Evolutionary conservation across 164 flowering plant species (phyloP).

Genomic region (Berberis vulgaris): DNA sequence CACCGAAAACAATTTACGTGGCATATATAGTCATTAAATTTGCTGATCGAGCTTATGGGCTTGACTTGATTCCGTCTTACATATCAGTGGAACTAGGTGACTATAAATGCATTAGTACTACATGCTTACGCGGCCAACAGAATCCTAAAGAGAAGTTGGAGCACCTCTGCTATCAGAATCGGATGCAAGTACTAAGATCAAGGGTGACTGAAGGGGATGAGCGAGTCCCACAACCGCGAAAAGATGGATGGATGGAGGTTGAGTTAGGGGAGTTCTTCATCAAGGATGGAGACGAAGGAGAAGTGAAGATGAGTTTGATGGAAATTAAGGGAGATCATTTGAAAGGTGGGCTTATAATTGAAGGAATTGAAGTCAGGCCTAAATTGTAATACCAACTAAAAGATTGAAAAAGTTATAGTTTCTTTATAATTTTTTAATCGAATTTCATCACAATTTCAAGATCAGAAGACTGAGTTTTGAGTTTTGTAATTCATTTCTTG

Average conservation of each 20-base stretch:
- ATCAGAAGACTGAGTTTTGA: too few species aligned
- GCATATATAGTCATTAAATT: conserved; percentile 41
- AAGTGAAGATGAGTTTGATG: conserved; percentile 30
- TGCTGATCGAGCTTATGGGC: conserved; percentile 33
- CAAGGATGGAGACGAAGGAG: conserved; percentile 13
- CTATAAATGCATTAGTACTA: conserved; percentile 3
- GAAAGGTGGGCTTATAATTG: conserved; percentile 48
- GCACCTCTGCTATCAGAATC: too few species aligned
- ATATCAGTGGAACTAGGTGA: conserved; percentile 24
- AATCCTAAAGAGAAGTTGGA: too few species aligned
- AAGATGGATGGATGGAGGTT: conserved; percentile 46
- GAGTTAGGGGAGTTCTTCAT: conserved; percentile 37
- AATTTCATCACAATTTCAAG: too few species aligned
- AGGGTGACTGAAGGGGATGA: not conserved
- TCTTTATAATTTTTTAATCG: too few species aligned
- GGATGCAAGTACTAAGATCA: too few species aligned
- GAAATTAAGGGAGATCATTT: conserved; percentile 28
- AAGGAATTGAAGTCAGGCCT: conserved; percentile 65
- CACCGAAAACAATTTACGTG: conserved; percentile 37
- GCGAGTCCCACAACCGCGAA: conserved; percentile 9
- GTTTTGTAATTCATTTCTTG: too few species aligned
- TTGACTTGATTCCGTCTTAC: conserved; percentile 33
- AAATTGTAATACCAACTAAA: not conserved
- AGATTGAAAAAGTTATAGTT: too few species aligned
- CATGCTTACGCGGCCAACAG: too few species aligned